Conservation (phyloP, 1,139 yeast species). For the Pneumocystis carinii region DNA sequence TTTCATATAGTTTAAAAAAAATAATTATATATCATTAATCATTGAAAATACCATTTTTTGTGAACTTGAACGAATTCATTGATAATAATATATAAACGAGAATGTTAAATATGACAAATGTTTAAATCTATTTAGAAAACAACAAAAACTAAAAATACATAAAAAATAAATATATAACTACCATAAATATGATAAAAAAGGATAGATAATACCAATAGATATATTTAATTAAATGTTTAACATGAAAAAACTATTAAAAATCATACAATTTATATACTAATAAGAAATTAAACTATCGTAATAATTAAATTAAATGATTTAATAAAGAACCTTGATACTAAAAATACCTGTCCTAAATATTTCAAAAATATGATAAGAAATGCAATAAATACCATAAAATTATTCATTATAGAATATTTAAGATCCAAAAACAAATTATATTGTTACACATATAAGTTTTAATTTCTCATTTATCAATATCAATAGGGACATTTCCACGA, state of each 20-base stretch:
- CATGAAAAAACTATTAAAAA: no score
- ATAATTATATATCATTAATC: no score
- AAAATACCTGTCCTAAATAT: not conserved
- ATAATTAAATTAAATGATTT: not conserved
- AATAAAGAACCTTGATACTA: not conserved
- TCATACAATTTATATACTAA: not conserved
- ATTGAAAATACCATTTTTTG: no score
- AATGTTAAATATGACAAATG: no score
- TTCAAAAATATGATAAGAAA: not conserved
- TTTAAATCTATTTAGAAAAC: no score
- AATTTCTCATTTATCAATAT: not conserved
- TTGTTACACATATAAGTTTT: not conserved
- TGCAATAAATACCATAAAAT: not conserved
- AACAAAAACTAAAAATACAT: no score
- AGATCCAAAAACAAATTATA: not conserved
- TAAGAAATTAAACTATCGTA: not conserved
- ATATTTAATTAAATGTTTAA: not conserved
- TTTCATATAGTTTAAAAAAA: no score
- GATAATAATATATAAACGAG: no score
- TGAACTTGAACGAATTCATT: no score
- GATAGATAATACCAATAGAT: not conserved
- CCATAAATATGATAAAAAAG: no score
- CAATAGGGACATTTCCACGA: constrained; percentile 74
- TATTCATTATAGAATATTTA: not conserved
- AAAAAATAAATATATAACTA: no score